A percentile compares a stretch with the other conserved stretches of the same genome.
Conservation (phyloP, 192 early-diverging fungal genomes). For the Entomortierella lignicola region DNA sequence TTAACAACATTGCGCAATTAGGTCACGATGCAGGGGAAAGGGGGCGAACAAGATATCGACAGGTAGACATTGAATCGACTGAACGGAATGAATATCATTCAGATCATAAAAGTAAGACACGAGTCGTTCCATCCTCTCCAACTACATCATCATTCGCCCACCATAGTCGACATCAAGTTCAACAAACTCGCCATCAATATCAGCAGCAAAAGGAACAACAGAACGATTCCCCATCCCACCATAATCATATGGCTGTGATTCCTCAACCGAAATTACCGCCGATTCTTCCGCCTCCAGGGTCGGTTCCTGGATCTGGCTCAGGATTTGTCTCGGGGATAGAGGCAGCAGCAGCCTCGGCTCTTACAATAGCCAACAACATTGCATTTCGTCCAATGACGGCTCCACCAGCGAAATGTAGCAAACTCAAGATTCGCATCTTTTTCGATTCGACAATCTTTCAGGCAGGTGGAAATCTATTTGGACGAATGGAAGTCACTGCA, state of each 20-base stretch:
- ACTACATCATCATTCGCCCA: not conserved
- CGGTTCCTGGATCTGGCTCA: slow-evolving; percentile 36
- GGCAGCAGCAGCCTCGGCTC: slow-evolving; percentile 37
- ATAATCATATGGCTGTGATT: not conserved
- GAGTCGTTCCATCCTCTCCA: slow-evolving; percentile 5
- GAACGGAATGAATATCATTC: not conserved
- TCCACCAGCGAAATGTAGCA: slow-evolving; percentile 65
- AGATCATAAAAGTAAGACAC: not conserved
- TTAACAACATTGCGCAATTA: not conserved
- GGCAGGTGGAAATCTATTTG: slow-evolving; percentile 67
- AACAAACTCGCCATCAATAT: not conserved
- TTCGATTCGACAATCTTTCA: slow-evolving; percentile 70
- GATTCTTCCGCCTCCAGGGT: slow-evolving; percentile 41
- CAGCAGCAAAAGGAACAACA: not conserved
- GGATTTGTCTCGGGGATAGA: slow-evolving; percentile 52
- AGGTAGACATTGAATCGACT: slow-evolving; percentile 5
- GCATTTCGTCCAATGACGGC: slow-evolving; percentile 67
- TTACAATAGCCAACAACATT: slow-evolving; percentile 55
- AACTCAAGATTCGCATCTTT: slow-evolving; percentile 67
- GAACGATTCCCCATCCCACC: not conserved
- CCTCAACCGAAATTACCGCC: slow-evolving; percentile 26
- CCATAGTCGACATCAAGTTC: not conserved
- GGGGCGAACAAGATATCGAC: slow-evolving; percentile 12
- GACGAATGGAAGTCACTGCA: slow-evolving; percentile 64
- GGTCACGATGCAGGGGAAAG: slow-evolving; percentile 25